Percentiles rank a stretch among this genome's conserved stretches.
phyloP scores from a whole-genome alignment of 1,284 basidiomycete species.

The Heterobasidion parviporum region DNA sequence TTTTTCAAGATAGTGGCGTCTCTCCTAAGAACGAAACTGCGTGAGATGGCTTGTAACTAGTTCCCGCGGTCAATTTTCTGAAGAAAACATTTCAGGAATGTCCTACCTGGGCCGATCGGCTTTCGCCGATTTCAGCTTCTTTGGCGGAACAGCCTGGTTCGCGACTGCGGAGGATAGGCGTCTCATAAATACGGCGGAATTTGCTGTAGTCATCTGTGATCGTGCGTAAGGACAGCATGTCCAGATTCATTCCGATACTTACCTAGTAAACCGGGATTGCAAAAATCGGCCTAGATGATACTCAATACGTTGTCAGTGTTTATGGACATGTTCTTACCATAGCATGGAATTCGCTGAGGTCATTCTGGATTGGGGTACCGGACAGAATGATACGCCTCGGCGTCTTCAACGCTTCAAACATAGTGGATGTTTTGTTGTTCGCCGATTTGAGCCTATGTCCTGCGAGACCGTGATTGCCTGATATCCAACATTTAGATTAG shows the following conservation, averaged over 20 bases:
- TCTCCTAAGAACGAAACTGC: slow-evolving; percentile 86
- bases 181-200: slow-evolving; percentile 81
- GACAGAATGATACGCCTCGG: slow-evolving; percentile 81
- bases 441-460: slow-evolving; percentile 93
- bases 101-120: slow-evolving; percentile 60
- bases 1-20: slow-evolving; percentile 77
- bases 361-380: slow-evolving; percentile 97
- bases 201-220: slow-evolving; percentile 58
- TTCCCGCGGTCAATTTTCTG: neutral
- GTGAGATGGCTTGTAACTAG: slow-evolving; percentile 71
- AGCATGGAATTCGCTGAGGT: slow-evolving; percentile 90
- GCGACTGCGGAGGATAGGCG: slow-evolving; percentile 83
- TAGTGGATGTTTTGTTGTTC: slow-evolving; percentile 84
- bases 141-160: slow-evolving; percentile 67
- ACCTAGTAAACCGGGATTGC: slow-evolving; percentile 87
- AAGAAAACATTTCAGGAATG: neutral
- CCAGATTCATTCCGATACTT: slow-evolving; percentile 9
- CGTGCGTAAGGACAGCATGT: neutral
- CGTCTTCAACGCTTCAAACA: slow-evolving; percentile 79
- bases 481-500: too few relatives aligned
- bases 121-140: slow-evolving; percentile 70
- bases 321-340: slow-evolving; percentile 58
- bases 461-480: slow-evolving; percentile 17
- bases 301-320: neutral
- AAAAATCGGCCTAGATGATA: slow-evolving; percentile 71